These are phyloP conservation scores for Gynostemma pentaphyllum DNA, from an alignment of 306 rosid genomes.

Conservation along the genomic window DNA sequence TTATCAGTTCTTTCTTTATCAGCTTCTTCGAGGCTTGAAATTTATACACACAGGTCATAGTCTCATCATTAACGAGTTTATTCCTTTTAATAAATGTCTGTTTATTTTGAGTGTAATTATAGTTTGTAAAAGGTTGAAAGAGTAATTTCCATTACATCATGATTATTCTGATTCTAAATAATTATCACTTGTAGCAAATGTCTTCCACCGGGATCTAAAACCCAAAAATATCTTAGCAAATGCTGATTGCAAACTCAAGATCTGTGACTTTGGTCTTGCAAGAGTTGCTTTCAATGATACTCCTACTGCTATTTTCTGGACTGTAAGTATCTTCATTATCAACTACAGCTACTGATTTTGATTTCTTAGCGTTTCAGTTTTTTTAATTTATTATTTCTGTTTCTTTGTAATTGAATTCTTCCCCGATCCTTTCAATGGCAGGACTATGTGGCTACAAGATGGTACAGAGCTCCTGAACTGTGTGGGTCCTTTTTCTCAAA, in stretches of 20 bases:
- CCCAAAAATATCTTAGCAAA: slow-evolving; percentile 96
- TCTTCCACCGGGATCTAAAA: slow-evolving; percentile 94
- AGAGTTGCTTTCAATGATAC: slow-evolving; percentile 98
- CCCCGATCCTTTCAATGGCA: slow-evolving; percentile 24
- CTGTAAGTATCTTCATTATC: slow-evolving; percentile 38
- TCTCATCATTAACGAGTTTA: slow-evolving; percentile 6
- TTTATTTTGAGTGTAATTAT: slow-evolving; percentile 11
- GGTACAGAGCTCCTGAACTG: slow-evolving; percentile 99
- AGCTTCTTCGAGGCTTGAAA: slow-evolving; percentile 96
- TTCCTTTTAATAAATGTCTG: slow-evolving; percentile 4
- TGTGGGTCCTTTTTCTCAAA: slow-evolving; percentile 98
- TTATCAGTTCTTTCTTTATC: slow-evolving; percentile 97
- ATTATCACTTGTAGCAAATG: slow-evolving; percentile 61
- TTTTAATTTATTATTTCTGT: background rate
- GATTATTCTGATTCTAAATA: slow-evolving; percentile 19
- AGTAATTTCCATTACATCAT: slow-evolving; percentile 10
- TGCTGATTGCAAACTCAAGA: slow-evolving; percentile 99
- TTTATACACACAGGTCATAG: slow-evolving; percentile 88
- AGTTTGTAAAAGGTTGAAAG: slow-evolving; percentile 4
- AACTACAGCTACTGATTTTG: background rate
- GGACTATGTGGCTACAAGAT: slow-evolving; percentile 98
- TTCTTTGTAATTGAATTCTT: background rate
- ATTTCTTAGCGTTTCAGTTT: background rate
- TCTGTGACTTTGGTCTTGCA: slow-evolving; percentile 98
- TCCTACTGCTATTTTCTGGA: slow-evolving; percentile 99